phyloP scores from a whole-genome alignment of 208 protist species.

The Trypanosomatidae sp. region DNA sequence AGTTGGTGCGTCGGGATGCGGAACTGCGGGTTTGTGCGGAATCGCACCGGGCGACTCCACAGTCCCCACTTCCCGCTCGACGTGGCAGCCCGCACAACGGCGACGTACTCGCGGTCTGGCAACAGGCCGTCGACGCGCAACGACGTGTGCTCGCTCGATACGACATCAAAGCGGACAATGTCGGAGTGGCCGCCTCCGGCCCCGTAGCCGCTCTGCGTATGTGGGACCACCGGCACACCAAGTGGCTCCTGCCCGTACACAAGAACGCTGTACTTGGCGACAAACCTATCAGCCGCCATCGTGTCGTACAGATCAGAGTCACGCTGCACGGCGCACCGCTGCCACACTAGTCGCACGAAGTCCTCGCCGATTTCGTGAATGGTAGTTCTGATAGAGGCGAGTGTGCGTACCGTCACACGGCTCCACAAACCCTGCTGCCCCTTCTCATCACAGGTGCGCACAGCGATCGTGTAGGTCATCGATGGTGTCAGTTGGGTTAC shows the following conservation, averaged over 20 bases:
- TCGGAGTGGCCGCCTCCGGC: slow-evolving; percentile 75
- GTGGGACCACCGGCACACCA: slow-evolving; percentile 25
- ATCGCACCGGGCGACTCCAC: slow-evolving; percentile 84
- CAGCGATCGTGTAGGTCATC: slow-evolving; percentile 84
- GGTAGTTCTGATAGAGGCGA: slow-evolving; percentile 71
- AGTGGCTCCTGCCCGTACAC: slow-evolving; percentile 61
- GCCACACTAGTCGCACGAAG: slow-evolving; percentile 90
- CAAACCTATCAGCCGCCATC: slow-evolving; percentile 61
- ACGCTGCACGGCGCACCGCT: slow-evolving; percentile 38
- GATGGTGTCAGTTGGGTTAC: slow-evolving; percentile 80
- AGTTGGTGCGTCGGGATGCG: slow-evolving; percentile 85
- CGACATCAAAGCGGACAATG: slow-evolving; percentile 49
- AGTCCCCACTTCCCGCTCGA: slow-evolving; percentile 84
- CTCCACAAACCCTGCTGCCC: slow-evolving; percentile 90
- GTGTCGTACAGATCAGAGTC: slow-evolving; percentile 26
- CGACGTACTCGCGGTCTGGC: slow-evolving; percentile 86
- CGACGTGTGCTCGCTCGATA: slow-evolving; percentile 84
- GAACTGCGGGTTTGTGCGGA: slow-evolving; percentile 90
- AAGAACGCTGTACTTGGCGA: slow-evolving; percentile 82
- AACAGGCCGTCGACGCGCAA: slow-evolving; percentile 74
- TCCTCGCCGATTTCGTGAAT: slow-evolving; percentile 93
- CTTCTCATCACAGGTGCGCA: slow-evolving; percentile 82
- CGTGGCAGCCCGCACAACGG: slow-evolving; percentile 84
- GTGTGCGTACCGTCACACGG: slow-evolving; percentile 68
- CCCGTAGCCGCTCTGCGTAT: slow-evolving; percentile 71